Percentiles rank a stretch among this genome's conserved stretches.
These are phyloP conservation scores for Tolypocladium inflatum DNA, from an alignment of 2,329 filamentous ascomycete genomes.

Conservation along the genomic window DNA sequence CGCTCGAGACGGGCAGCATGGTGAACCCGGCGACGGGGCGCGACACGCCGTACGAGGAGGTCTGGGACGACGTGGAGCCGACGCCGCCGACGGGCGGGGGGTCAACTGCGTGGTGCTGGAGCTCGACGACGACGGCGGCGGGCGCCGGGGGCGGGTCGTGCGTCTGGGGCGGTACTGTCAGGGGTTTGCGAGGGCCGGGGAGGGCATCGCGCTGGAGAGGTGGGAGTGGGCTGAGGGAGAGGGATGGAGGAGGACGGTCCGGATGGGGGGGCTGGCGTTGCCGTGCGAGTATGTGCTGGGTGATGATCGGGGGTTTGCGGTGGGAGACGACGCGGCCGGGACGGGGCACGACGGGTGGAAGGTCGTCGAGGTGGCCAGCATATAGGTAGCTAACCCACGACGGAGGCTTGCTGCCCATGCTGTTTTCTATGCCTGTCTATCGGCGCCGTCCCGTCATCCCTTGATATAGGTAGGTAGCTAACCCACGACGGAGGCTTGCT, in stretches of 20 bases:
- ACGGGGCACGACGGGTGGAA: conserved; percentile 4
- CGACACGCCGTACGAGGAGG: conserved; percentile 52
- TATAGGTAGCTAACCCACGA: not conserved
- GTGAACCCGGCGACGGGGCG: conserved; percentile 43
- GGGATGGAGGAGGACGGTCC: conserved; percentile 26
- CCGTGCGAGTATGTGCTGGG: conserved; percentile 21
- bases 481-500: not conserved
- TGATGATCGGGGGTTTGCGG: not conserved
- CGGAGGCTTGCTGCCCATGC: not conserved
- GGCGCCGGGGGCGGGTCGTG: conserved; percentile 39
- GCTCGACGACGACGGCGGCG: conserved; percentile 24
- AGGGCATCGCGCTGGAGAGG: conserved; percentile 38
- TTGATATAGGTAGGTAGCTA: no score
- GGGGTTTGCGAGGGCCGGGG: conserved; percentile 39
- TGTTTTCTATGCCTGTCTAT: not conserved
- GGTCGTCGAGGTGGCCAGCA: conserved; percentile 6
- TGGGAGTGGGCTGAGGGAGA: conserved; percentile 34
- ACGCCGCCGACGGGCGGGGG: conserved; percentile 6
- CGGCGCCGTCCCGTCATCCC: not conserved
- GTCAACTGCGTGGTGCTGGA: conserved; percentile 28
- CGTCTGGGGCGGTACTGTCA: conserved; percentile 46
- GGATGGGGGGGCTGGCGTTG: conserved; percentile 21
- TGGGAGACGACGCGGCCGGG: conserved; percentile 2
- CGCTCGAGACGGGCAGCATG: conserved; percentile 51
- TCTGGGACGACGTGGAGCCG: conserved; percentile 45